Conservation (phyloP, 306 rosid species). For the Pyrus communis region DNA sequence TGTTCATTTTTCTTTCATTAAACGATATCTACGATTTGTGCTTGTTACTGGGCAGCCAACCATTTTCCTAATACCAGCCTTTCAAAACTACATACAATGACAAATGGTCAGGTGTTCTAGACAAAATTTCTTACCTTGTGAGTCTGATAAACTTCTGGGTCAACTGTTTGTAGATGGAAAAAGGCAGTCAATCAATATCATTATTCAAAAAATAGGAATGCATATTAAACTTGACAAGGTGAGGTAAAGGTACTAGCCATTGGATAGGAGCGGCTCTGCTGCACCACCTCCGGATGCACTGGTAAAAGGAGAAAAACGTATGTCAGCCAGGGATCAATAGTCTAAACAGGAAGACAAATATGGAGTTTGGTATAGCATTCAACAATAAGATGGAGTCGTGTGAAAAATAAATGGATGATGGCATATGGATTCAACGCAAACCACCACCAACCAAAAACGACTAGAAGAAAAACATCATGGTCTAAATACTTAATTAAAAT, state of each 20-base stretch:
- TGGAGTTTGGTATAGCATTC: background rate
- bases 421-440: background rate
- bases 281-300: constrained; percentile 61
- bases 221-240: constrained; percentile 24
- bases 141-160: constrained; percentile 56
- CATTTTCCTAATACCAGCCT: background rate
- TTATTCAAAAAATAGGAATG: background rate
- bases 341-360: background rate
- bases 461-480: background rate
- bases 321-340: constrained; percentile 1
- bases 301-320: constrained; percentile 18
- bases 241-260: constrained; percentile 50
- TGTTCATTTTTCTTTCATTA: background rate
- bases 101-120: background rate
- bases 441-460: background rate
- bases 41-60: background rate
- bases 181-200: constrained; percentile 13
- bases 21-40: background rate
- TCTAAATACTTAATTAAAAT: background rate
- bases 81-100: background rate
- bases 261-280: constrained; percentile 53
- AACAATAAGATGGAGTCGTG: background rate
- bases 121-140: constrained; percentile 59
- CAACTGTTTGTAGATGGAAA: constrained; percentile 45
- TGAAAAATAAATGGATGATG: background rate